Percentiles rank a stretch among this genome's conserved stretches.
Conservation (phyloP, 768 basidiomycete species). For the Lactifluus hygrophoroides region DNA sequence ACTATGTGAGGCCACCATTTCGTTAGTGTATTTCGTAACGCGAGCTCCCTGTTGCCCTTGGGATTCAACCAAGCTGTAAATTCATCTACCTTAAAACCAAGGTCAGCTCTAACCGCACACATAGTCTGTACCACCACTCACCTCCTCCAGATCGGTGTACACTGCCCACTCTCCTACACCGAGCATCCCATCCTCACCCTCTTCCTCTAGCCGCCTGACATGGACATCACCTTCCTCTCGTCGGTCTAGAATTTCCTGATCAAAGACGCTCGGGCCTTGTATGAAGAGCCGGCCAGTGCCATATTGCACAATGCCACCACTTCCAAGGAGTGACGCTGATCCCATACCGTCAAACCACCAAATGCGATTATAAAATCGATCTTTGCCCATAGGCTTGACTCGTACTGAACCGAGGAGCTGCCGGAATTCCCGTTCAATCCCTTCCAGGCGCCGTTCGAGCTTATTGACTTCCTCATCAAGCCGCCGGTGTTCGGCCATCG, state of each 20-base stretch:
- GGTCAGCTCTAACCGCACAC: neutral
- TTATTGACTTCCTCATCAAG: slow-evolving; percentile 85
- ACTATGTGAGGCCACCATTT: slow-evolving; percentile 83
- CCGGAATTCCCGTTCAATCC: slow-evolving; percentile 90
- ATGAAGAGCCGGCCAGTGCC: slow-evolving; percentile 87
- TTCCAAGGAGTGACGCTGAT: slow-evolving; percentile 66
- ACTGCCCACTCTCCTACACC: slow-evolving; percentile 82
- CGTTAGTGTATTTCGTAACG: slow-evolving; percentile 63
- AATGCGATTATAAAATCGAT: slow-evolving; percentile 89
- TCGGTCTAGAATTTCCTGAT: slow-evolving; percentile 59
- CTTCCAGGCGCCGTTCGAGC: slow-evolving; percentile 70
- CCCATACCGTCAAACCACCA: slow-evolving; percentile 99
- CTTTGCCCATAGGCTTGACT: slow-evolving; percentile 81
- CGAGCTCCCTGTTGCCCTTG: slow-evolving; percentile 83
- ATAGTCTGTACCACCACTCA: slow-evolving; percentile 29
- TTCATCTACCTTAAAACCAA: slow-evolving; percentile 55
- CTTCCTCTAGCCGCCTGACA: slow-evolving; percentile 61
- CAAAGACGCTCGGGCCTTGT: slow-evolving; percentile 84
- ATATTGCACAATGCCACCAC: slow-evolving; percentile 71
- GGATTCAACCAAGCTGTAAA: slow-evolving; percentile 86
- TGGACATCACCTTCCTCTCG: slow-evolving; percentile 48
- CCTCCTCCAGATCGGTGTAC: slow-evolving; percentile 83
- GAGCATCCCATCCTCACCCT: slow-evolving; percentile 69
- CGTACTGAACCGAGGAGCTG: slow-evolving; percentile 78
- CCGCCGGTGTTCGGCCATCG: slow-evolving; percentile 72